A percentile compares a stretch with the other conserved stretches of the same genome.
These are phyloP conservation scores for Lactarius hatsudake DNA, from an alignment of 768 basidiomycete genomes.

Conservation along the genomic window DNA sequence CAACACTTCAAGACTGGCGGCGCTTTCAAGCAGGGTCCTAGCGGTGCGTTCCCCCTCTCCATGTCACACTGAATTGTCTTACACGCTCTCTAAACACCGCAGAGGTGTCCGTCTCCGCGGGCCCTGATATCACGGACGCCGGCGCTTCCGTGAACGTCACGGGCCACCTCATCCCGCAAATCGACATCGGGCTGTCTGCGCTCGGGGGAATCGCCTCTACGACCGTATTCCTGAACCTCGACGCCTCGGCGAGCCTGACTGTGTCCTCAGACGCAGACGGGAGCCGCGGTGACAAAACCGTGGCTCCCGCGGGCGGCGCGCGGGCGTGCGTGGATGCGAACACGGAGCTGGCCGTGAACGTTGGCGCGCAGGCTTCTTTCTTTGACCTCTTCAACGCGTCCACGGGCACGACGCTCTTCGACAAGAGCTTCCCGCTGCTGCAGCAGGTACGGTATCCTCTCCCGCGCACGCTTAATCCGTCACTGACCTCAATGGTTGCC, in stretches of 20 bases:
- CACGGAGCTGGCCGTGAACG: constrained; percentile 6
- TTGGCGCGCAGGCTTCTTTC: constrained; percentile 6
- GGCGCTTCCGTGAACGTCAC: constrained; percentile 39
- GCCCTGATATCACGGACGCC: constrained; percentile 31
- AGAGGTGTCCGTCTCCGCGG: constrained; percentile 37
- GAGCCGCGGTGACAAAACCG: not conserved
- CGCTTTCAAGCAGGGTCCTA: constrained; percentile 40
- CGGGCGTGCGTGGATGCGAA: constrained; percentile 15
- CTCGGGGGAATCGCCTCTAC: not conserved
- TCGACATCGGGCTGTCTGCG: constrained; percentile 9
- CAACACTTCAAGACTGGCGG: constrained; percentile 28
- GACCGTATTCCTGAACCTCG: constrained; percentile 16
- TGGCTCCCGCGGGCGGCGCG: not conserved
- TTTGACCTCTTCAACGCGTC: constrained; percentile 1
- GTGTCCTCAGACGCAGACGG: not conserved
- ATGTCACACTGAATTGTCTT: not conserved
- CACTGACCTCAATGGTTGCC: not conserved
- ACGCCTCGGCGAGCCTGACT: constrained; percentile 4
- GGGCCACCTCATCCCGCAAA: constrained; percentile 49
- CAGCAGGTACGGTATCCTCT: constrained; percentile 3
- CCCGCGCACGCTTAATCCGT: not conserved
- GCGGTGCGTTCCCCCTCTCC: constrained; percentile 37
- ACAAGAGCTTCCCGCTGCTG: not conserved
- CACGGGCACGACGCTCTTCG: not conserved
- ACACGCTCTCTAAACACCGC: constrained; percentile 34